Percentiles rank a stretch among this genome's conserved stretches.
Evolutionary conservation across 306 rosid species (phyloP).

Genomic region (Cucurbita ficifolia): DNA sequence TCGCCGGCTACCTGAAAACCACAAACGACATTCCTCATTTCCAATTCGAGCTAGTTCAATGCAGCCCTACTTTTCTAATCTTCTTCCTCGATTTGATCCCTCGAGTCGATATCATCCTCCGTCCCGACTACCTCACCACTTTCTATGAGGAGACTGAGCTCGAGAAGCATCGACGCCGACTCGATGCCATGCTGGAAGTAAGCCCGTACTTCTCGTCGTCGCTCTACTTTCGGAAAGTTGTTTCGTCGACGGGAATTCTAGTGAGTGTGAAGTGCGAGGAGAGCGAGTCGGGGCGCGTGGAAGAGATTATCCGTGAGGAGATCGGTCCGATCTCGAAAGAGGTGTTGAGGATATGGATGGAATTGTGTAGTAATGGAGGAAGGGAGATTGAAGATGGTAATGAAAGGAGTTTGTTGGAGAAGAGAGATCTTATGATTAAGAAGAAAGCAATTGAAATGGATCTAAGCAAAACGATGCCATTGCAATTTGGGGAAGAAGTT

Average conservation of each 20-base stretch:
- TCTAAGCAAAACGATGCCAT: too few relatives aligned
- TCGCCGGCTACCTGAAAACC: slow-evolving; percentile 11
- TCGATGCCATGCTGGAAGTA: slow-evolving; percentile 1
- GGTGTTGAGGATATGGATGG: slow-evolving; percentile 11
- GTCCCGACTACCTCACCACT: slow-evolving; percentile 14
- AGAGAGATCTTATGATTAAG: slow-evolving; percentile 12
- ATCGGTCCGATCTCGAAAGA: slow-evolving; percentile 9
- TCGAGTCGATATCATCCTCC: slow-evolving; percentile 7
- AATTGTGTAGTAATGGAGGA: not conserved
- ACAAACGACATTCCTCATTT: slow-evolving; percentile 16
- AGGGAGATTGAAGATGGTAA: not conserved
- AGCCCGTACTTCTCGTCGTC: slow-evolving; percentile 16
- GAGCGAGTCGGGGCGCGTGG: not conserved
- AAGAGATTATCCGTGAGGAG: slow-evolving; percentile 6
- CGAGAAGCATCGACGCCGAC: not conserved
- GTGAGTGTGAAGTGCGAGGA: slow-evolving; percentile 11
- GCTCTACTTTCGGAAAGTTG: slow-evolving; percentile 13
- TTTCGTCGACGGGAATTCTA: slow-evolving; percentile 12
- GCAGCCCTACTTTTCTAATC: slow-evolving; percentile 14
- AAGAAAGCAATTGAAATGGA: slow-evolving; percentile 16
- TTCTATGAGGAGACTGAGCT: slow-evolving; percentile 8
- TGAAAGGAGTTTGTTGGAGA: not conserved
- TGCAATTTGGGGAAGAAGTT: slow-evolving; percentile 10
- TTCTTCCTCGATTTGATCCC: slow-evolving; percentile 19
- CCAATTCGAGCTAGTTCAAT: slow-evolving; percentile 15